Evolutionary conservation across 371 early-diverging fungal species (phyloP).

Genomic region (Lichtheimia ramosa): DNA sequence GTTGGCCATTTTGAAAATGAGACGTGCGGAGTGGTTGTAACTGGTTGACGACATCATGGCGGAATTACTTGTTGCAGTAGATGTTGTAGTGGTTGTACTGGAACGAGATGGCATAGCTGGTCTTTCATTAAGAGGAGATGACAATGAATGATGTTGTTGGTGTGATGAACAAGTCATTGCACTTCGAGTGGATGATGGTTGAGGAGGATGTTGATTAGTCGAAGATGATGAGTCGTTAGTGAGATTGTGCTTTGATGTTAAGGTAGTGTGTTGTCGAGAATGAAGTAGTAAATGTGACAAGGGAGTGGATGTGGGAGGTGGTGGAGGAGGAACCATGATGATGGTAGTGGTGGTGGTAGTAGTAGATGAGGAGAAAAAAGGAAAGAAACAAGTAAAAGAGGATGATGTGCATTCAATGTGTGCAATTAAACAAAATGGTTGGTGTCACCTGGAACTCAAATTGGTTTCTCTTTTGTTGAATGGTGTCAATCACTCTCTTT

Average conservation of each 20-base stretch:
- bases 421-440: no score
- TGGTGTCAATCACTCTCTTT: slow-evolving; percentile 4
- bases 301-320: slow-evolving; percentile 12
- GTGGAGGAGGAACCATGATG: slow-evolving; percentile 12
- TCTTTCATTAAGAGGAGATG: neutral
- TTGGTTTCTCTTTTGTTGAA: neutral
- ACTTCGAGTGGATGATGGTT: slow-evolving; percentile 6
- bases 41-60: neutral
- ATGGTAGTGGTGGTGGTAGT: slow-evolving; percentile 7
- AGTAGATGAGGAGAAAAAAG: slow-evolving; percentile 7
- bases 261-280: slow-evolving; percentile 17
- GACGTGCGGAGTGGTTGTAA: slow-evolving; percentile 9
- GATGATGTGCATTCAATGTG: neutral
- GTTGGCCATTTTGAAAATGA: slow-evolving; percentile 45
- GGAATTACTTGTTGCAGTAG: neutral
- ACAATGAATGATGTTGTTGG: neutral
- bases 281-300: slow-evolving; percentile 19
- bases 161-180: slow-evolving; percentile 3
- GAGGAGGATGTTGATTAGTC: slow-evolving; percentile 12
- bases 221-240: slow-evolving; percentile 7
- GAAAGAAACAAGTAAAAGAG: slow-evolving; percentile 4
- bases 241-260: slow-evolving; percentile 8
- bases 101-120: slow-evolving; percentile 9
- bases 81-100: neutral
- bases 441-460: slow-evolving; percentile 3